Evolutionary conservation across 345 rosid species (phyloP), one percentile per base, ranked within the genome.

Genomic region (Linum usitatissimum): DNA sequence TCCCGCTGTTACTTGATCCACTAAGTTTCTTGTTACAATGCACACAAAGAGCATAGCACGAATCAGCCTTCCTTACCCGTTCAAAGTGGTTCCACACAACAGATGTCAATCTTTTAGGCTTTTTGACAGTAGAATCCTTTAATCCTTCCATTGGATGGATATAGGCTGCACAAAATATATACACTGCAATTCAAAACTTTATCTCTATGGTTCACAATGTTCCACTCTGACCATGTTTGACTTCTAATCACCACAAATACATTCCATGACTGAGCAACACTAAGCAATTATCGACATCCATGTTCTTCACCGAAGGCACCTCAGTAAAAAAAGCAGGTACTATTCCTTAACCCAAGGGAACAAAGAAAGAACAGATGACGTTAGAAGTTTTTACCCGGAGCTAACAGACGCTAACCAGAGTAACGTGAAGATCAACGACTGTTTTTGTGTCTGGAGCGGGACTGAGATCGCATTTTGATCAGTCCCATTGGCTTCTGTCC

Each of bases 1-100:
- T 92, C 48, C 96, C 98, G 15, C 96, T 92, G 66, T 92, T 92
- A 73, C 98, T 92, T 12, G 96, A 92, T 17, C 98, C 98, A 54
- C 96, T 92, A 66, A 84, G 95, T 73, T 80, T 85, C 82, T 92
- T 92, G 69, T 88, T 83, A 64, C 98, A 92, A 39, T 88, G 95
- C 39, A 83, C 75, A 65, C 96, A 92, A 23, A 88, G 85, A 62
- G 91, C 98, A 73, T 88, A 84, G 61, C 89, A 92, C n/a, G 85
- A 72, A 69, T 92, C 96, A 23, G 91, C 90, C 68, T 89, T 92
- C 66, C 85, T 84, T 62, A 92, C 80, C 73, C 95, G 83, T 73
- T 89, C 93, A 66, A 88, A 89, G 86, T 92, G 93, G 73, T 92
- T 84, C 96, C 96, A 89, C 6, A 89, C 95, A 55, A 92, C 83